Base-by-base conservation (phyloP, 163 green algal genomes). In the Scenedesmus sp. region DNA sequence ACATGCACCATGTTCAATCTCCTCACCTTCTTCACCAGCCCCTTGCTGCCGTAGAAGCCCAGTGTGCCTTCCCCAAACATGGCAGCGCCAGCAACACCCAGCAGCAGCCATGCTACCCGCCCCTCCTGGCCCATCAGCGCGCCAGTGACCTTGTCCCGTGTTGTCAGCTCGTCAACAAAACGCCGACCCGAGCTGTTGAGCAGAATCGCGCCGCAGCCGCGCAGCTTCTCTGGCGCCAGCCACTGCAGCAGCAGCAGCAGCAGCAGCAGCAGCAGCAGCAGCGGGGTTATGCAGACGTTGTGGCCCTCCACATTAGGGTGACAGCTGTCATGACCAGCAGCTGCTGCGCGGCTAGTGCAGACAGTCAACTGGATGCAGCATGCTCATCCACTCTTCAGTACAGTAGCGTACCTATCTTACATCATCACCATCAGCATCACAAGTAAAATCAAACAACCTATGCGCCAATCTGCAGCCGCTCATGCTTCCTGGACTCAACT, bases 91-190 rank as follows among this genome's bases (percentile, higher is more conserved):
- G 86, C 88, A 34, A 86, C 34, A 4, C 93, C 90, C 87, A 98
- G 92, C 93, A 98, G n/a, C 81, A 98, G 92, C 88, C 92, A 96
- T 0, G 94, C 95, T 20, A 64, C 85, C 4, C 89, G 67, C 26
- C 60, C 88, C 0, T 90, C 90, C 86, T 95, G 95, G 0, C 4
- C 52, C 60, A 90, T 86, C 57, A 96, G 82, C 5, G 95, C 95
- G 1, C 9, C 91, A 2, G 91, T 92, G 52, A 96, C 94, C 67
- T 87, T 79, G 82, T 96, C 95, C 1, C 95, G 93, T 0, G 90
- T 94, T 1, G 82, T 81, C 26, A 99, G 95, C 94, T 99, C 97
- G 84, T 99, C 94, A 55, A 97, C 95, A 94, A 99, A 99, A 18
- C 97, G 94, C 15, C 94, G 62, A 3, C 96, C 97, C 55, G 95